These are phyloP conservation scores for Crepidotus variabilis DNA, from an alignment of 768 basidiomycete species.

Conservation along the genomic window DNA sequence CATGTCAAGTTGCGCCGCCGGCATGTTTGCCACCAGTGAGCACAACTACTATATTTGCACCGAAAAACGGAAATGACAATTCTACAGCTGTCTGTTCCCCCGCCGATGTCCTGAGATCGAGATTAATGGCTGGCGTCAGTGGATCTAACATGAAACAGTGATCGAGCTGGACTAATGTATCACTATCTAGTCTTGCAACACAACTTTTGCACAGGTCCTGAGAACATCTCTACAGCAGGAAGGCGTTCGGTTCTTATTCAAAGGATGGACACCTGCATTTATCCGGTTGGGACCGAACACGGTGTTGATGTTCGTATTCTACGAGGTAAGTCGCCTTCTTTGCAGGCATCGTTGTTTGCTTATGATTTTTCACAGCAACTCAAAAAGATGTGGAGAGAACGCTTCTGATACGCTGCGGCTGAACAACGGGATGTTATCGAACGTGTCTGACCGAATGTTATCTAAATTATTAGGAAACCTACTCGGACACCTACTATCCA, in stretches of 20 bases:
- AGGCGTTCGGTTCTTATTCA: slow-evolving; percentile 76
- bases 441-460: not conserved
- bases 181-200: slow-evolving; percentile 42
- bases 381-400: slow-evolving; percentile 53
- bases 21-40: slow-evolving; percentile 76
- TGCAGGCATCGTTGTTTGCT: not conserved
- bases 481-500: not conserved
- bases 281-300: slow-evolving; percentile 83
- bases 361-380: slow-evolving; percentile 49
- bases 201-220: slow-evolving; percentile 48
- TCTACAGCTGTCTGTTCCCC: slow-evolving; percentile 71
- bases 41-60: slow-evolving; percentile 7
- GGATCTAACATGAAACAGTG: not conserved
- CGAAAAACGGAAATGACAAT: not conserved
- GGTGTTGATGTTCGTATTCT: slow-evolving; percentile 80
- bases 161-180: slow-evolving; percentile 5
- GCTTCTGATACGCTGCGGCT: not conserved
- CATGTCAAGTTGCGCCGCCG: slow-evolving; percentile 63
- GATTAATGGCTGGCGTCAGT: slow-evolving; percentile 73
- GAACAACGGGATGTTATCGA: too few relatives aligned
- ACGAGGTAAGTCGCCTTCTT: slow-evolving; percentile 49
- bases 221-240: slow-evolving; percentile 62
- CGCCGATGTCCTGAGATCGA: slow-evolving; percentile 71
- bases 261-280: slow-evolving; percentile 89
- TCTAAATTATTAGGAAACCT: not conserved